Evolutionary conservation across 306 rosid species (phyloP), one percentile per base, ranked within the genome.

Genomic region (Vigna trinervia): DNA sequence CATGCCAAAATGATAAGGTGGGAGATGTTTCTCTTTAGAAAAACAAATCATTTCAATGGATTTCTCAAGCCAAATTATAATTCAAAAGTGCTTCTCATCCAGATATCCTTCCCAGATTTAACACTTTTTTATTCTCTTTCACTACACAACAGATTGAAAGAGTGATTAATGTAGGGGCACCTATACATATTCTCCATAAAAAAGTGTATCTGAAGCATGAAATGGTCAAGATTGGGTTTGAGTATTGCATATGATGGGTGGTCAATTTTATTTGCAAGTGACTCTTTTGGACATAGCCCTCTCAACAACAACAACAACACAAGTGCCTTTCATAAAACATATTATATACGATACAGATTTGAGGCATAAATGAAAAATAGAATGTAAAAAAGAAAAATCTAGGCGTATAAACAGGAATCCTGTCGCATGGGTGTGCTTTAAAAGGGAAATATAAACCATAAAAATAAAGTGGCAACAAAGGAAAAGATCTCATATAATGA

Each of bases 371-470:
- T 50, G 17, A 12, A 53, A 60, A 53, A 14, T 1, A 56, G 1
- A 9, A 17, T 32, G 8, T 56, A 28, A 13, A 1, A 38, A 17
- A 48, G 32, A 6, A 56, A 73, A 43, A 65, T 73, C 70, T 4
- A 45, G 57, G n/a, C 70, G 22, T 68, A 57, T 36, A 48, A 70
- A 78, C 32, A 78, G 60, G 71, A 11, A 70, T 36, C 10, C 9
- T 69, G 62, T 70, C 63, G 39, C 72, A 70, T 65, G 63, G 79
- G 70, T 34, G 22, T 80, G 79, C 62, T 80, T 65, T 46, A 65
- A 65, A 65, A 41, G 57, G 2, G 63, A 66, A 65, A 56, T 66
- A 5, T 38, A 36, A 23, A 61, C 77, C 72, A 26, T 28, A 74
- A 45, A 58, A 50, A 80, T 6, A 46, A 65, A 74, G 76, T 34